Evolutionary conservation across 176 grass and related monocot genomes (phyloP), one percentile per base, ranked within the genome.

Genomic region (Oryza meridionalis): DNA sequence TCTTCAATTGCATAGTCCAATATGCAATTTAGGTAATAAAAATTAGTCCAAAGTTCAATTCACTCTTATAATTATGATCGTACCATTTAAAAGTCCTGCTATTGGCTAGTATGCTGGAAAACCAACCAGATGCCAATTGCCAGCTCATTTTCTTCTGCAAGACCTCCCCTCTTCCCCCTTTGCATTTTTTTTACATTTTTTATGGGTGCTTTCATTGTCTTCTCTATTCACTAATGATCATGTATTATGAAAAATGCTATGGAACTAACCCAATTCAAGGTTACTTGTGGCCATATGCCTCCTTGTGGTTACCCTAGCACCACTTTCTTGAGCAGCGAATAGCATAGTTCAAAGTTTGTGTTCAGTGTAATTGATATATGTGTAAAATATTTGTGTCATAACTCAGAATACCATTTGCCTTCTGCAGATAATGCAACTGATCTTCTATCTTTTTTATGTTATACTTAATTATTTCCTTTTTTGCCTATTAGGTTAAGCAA

Each of bases 401-500:
- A 70, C 81, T 86, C 24, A 44, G 19, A 66, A 21, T 61, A 32
- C 4, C 3, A 47, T 75, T 40, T 70, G 12, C 11, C 11, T 81
- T 11, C 14, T 84, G 13, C 45, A 21, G 17, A 38, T 14, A 24
- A 62, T 62, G 58, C 24, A 24, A 62, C 58, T 63, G 58, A 79
- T 65, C 16, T 5, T 81, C 6, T 73, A 69, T 63, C 13, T 27
- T 72, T 76, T 68, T 8, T 45, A 9, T 58, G 35, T 27, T 78
- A 29, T 38, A 49, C 40, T 7, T 68, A 46, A 73, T 75, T 0
- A 13, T 79, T 83, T 74, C 17, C 19, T 73, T 74, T 7, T 46
- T 79, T 67, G 69, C 24, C 11, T 83, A 19, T 85, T 64, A 92
- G 90, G 90, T 92, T 80, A 92, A 92, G 75, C 90, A 92, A 79